These are phyloP conservation scores for Zasmidium angulare DNA, from an alignment of 2,329 filamentous ascomycete genomes.

Conservation along the genomic window DNA sequence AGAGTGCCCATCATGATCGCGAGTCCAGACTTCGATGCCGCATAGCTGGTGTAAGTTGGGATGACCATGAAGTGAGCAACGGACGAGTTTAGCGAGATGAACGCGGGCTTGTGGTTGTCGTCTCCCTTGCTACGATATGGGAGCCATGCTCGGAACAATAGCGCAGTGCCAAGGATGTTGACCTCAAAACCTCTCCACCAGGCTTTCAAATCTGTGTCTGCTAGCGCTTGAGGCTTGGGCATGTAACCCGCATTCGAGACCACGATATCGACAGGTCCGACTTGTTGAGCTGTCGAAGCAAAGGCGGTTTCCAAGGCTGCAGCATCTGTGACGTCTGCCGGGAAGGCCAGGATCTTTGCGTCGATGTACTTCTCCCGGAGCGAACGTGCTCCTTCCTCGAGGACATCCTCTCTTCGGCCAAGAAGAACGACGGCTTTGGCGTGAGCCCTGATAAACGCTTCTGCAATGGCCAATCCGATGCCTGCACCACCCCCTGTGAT, in stretches of 20 bases:
- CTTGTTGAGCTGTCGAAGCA: neutral
- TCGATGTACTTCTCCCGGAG: neutral
- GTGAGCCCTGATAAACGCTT: neutral
- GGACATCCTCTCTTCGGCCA: neutral
- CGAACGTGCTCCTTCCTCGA: neutral
- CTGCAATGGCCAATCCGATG: neutral
- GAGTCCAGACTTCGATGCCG: neutral
- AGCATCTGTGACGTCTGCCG: neutral
- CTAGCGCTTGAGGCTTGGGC: neutral
- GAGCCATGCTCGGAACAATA: neutral
- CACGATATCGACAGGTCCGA: neutral
- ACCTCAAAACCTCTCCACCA: neutral
- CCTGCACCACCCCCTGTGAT: neutral
- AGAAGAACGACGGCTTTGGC: neutral
- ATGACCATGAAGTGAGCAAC: neutral
- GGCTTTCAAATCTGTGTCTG: neutral
- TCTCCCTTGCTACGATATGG: neutral
- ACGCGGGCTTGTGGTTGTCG: neutral
- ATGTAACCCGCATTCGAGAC: neutral
- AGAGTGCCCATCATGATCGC: neutral
- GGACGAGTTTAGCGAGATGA: neutral
- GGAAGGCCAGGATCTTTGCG: neutral
- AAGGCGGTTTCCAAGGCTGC: neutral
- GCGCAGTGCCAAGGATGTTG: neutral
- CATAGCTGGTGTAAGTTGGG: neutral